These are phyloP conservation scores for Triticum turgidum DNA, from an alignment of 176 grass and related monocot genomes.

Conservation along the genomic window DNA sequence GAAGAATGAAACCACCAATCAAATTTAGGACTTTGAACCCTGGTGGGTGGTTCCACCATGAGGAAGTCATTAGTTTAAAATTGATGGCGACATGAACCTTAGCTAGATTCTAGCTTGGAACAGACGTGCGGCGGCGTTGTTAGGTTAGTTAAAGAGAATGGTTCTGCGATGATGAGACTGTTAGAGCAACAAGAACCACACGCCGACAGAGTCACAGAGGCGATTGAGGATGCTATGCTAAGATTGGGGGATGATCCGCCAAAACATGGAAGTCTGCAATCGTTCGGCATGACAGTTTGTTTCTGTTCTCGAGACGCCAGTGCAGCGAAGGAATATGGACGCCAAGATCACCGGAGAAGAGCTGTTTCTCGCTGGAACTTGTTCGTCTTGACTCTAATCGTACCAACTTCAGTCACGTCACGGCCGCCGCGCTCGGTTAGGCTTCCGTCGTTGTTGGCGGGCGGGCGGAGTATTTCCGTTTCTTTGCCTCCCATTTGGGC, in stretches of 20 bases:
- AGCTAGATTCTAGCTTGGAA: background rate
- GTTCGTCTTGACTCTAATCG: background rate
- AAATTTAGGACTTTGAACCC: too few species aligned
- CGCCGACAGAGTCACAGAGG: background rate
- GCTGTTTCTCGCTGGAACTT: background rate
- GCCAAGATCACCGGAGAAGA: background rate
- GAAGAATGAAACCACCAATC: too few species aligned
- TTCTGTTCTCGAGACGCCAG: background rate
- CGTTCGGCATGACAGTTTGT: slow-evolving; percentile 18
- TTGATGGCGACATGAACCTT: background rate
- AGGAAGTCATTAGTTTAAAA: background rate
- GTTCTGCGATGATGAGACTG: background rate
- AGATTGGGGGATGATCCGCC: background rate
- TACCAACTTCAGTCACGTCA: background rate
- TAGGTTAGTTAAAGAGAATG: too few species aligned
- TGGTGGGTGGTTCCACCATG: too few species aligned
- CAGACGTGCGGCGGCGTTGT: background rate
- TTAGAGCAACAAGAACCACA: background rate
- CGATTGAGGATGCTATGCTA: background rate
- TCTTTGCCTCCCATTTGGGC: background rate
- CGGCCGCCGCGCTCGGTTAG: background rate
- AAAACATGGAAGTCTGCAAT: background rate
- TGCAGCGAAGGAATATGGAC: background rate
- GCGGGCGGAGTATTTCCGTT: background rate
- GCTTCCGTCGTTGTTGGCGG: background rate